These are phyloP conservation scores for Euclidium syriacum DNA, from an alignment of 345 rosid species.

Conservation along the genomic window DNA sequence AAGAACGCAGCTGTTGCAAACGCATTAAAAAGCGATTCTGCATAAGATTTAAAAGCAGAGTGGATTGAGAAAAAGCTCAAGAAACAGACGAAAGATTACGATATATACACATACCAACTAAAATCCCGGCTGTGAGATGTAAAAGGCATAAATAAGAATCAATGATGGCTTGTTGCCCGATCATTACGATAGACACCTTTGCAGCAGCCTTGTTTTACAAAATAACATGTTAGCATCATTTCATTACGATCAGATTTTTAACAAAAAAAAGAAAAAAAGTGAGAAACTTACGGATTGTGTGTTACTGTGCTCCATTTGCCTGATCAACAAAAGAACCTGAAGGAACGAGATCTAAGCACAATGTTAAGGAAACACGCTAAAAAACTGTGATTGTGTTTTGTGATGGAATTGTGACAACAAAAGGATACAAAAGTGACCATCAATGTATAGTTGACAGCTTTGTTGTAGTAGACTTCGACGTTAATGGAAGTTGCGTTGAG, in stretches of 20 bases:
- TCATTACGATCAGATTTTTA: no score
- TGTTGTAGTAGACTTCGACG: constrained; percentile 88
- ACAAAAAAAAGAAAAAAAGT: no score
- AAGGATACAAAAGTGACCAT: constrained; percentile 99
- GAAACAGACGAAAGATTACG: no score
- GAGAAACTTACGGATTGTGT: constrained; percentile 78
- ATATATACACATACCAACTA: constrained; percentile 95
- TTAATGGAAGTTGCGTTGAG: constrained; percentile 92
- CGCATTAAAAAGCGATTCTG: constrained; percentile 97
- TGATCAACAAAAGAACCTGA: constrained; percentile 87
- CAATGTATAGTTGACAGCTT: constrained; percentile 97
- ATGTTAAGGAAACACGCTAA: constrained; percentile 54
- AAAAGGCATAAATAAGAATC: constrained; percentile 97
- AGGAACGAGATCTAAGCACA: constrained; percentile 74
- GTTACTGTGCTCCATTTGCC: constrained; percentile 98
- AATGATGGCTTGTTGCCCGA: constrained; percentile 97
- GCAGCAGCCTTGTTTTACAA: constrained; percentile 74
- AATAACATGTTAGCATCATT: constrained; percentile 7
- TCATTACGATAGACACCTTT: constrained; percentile 88
- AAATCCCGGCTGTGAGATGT: constrained; percentile 93
- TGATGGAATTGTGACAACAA: constrained; percentile 2
- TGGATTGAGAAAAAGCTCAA: background rate
- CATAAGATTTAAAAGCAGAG: constrained; percentile 22
- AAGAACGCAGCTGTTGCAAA: constrained; percentile 98
- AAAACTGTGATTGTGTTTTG: constrained; percentile 1